Evolutionary conservation across 2,329 filamentous ascomycete species (phyloP).

Genomic region (Colletotrichum tabaci): DNA sequence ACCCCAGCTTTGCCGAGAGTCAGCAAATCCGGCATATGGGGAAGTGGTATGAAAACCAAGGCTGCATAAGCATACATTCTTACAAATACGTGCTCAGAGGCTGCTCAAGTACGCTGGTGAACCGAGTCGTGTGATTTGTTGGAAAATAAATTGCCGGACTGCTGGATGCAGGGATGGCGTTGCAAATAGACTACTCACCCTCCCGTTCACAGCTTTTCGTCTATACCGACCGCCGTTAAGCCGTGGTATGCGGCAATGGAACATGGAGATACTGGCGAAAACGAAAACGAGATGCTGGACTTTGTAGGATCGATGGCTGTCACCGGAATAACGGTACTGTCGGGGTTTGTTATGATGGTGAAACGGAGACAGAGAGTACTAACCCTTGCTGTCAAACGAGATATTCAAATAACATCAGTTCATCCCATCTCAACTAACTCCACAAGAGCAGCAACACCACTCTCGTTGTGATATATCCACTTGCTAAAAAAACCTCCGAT

Average conservation of each 20-base stretch:
- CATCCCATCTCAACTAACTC: neutral
- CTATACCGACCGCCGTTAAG: too few species aligned
- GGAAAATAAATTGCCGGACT: too few species aligned
- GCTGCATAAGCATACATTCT: too few species aligned
- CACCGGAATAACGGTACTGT: neutral
- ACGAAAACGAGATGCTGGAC: neutral
- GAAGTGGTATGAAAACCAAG: too few species aligned
- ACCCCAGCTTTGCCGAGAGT: too few species aligned
- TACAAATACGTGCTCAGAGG: too few species aligned
- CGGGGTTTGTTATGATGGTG: neutral
- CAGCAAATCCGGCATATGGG: too few species aligned
- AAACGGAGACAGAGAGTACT: neutral
- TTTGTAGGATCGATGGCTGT: neutral
- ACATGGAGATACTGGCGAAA: too few species aligned
- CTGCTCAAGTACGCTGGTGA: neutral
- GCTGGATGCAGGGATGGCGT: too few species aligned
- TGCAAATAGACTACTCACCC: too few species aligned
- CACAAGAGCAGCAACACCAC: neutral
- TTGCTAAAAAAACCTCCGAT: neutral
- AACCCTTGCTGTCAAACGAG: neutral
- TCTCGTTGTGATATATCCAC: neutral
- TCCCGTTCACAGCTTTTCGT: too few species aligned
- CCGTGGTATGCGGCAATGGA: too few species aligned
- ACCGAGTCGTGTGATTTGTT: neutral
- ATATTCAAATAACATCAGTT: neutral